Percentiles rank a stretch among this genome's conserved stretches.
Evolutionary conservation across 768 basidiomycete species (phyloP).

Genomic region (Tylopilus rubrobrunneus): DNA sequence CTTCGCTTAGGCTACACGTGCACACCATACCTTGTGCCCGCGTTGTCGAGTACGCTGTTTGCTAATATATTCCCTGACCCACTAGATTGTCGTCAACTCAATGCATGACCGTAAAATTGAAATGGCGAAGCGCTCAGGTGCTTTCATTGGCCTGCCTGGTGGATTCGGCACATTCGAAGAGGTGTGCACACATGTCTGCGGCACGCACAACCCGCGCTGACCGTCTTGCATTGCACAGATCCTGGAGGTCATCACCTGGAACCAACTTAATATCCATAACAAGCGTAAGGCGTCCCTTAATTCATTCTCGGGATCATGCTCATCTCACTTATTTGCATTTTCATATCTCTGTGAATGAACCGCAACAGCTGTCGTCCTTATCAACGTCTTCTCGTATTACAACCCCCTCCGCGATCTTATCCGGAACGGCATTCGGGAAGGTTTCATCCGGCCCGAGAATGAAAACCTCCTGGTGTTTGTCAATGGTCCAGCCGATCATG

Average conservation of each 20-base stretch:
- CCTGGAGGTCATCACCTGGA: conserved; percentile 94
- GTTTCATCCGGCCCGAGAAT: conserved; percentile 69
- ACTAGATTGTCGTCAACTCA: conserved; percentile 65
- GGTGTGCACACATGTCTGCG: conserved; percentile 28
- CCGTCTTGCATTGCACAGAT: conserved; percentile 39
- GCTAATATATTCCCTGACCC: conserved; percentile 8
- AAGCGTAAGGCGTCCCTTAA: conserved; percentile 55
- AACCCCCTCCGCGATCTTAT: conserved; percentile 78
- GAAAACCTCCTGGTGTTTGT: conserved; percentile 67
- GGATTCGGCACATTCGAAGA: conserved; percentile 97
- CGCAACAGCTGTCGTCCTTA: conserved; percentile 66
- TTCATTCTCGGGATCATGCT: background rate
- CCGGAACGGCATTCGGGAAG: conserved; percentile 57
- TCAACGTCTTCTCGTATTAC: conserved; percentile 86
- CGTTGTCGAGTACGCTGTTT: background rate
- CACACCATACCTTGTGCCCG: background rate
- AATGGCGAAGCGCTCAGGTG: conserved; percentile 79
- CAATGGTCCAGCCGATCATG: conserved; percentile 57
- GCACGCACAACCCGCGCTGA: background rate
- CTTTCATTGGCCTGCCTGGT: conserved; percentile 87
- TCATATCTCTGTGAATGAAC: background rate
- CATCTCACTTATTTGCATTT: background rate
- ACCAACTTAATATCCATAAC: conserved; percentile 81
- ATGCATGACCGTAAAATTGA: conserved; percentile 90
- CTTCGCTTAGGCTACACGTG: conserved; percentile 1